A percentile compares a stretch with the other conserved stretches of the same genome.
phyloP scores from a whole-genome alignment of 2,329 filamentous ascomycete genomes.

The Huntiella decipiens region DNA sequence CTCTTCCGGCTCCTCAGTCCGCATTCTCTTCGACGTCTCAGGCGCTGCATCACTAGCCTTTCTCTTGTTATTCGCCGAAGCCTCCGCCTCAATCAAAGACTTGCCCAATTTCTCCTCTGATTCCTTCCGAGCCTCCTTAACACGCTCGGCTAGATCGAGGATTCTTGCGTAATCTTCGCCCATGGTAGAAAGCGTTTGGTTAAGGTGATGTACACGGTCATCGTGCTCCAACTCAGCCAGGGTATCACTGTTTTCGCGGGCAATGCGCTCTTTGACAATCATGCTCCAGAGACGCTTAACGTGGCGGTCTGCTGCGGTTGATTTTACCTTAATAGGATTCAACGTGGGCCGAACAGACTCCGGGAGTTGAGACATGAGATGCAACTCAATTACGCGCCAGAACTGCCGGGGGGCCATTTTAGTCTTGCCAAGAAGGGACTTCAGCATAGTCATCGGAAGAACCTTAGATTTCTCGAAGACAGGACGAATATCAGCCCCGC shows the following conservation, averaged over 20 bases:
- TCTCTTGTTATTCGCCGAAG: neutral
- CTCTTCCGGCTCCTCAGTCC: neutral
- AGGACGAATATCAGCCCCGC: slow-evolving; percentile 5
- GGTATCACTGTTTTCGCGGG: slow-evolving; percentile 52
- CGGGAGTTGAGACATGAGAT: slow-evolving; percentile 44
- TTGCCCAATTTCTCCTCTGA: neutral
- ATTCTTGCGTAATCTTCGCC: slow-evolving; percentile 55
- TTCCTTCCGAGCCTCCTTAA: slow-evolving; percentile 5
- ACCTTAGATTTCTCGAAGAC: slow-evolving; percentile 9
- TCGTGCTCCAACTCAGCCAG: slow-evolving; percentile 48
- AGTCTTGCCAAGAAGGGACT: slow-evolving; percentile 35
- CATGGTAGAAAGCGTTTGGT: slow-evolving; percentile 48
- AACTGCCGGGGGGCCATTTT: slow-evolving; percentile 70
- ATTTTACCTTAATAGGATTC: slow-evolving; percentile 21
- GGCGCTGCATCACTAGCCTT: neutral
- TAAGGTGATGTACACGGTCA: slow-evolving; percentile 54
- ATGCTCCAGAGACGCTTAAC: slow-evolving; percentile 52
- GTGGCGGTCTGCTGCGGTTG: slow-evolving; percentile 22
- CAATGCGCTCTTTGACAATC: slow-evolving; percentile 58
- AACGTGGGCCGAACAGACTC: slow-evolving; percentile 34
- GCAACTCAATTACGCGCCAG: slow-evolving; percentile 54
- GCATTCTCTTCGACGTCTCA: neutral
- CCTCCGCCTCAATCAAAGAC: neutral
- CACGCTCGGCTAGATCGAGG: slow-evolving; percentile 29
- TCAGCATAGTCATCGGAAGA: slow-evolving; percentile 30